Conservation (phyloP, 768 basidiomycete genomes). For the Mycena floridula region DNA sequence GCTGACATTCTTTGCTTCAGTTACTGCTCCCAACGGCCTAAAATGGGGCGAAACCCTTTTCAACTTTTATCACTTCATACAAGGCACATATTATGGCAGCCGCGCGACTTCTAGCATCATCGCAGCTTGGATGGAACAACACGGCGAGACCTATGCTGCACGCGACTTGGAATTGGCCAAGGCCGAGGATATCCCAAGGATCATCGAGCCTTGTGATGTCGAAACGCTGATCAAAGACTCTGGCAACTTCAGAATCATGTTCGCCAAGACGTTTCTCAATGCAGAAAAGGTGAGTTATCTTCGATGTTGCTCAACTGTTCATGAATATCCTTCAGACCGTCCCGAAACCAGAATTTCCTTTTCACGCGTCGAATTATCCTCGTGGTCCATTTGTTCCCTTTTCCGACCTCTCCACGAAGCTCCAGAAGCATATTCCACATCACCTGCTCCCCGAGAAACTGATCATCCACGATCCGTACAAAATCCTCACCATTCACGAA, state of each 20-base stretch:
- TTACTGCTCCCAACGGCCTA: constrained; percentile 22
- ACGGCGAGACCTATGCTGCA: constrained; percentile 26
- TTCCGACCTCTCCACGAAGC: constrained; percentile 7
- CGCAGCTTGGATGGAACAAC: constrained; percentile 24
- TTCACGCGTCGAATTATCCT: constrained; percentile 30
- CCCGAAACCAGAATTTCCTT: constrained; percentile 10
- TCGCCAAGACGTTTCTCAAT: no score
- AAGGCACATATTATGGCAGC: constrained; percentile 9
- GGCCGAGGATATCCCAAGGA: constrained; percentile 26
- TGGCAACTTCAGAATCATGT: constrained; percentile 8
- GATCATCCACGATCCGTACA: constrained; percentile 38
- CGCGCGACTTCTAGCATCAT: constrained; percentile 31
- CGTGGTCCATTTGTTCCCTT: constrained; percentile 33
- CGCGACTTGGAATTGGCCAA: constrained; percentile 28
- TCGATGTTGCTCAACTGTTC: background rate
- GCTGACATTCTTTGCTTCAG: no score
- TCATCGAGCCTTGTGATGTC: constrained; percentile 15
- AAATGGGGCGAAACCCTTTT: constrained; percentile 38
- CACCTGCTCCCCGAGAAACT: constrained; percentile 33
- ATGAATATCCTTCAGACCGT: constrained; percentile 7
- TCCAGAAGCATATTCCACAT: constrained; percentile 27
- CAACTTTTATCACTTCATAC: constrained; percentile 31
- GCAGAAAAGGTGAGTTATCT: no score
- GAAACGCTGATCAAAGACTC: background rate
- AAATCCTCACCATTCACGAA: constrained; percentile 18